These are phyloP conservation scores for Penicillium vulpinum DNA, from an alignment of 2,329 filamentous ascomycete genomes.

Conservation along the genomic window DNA sequence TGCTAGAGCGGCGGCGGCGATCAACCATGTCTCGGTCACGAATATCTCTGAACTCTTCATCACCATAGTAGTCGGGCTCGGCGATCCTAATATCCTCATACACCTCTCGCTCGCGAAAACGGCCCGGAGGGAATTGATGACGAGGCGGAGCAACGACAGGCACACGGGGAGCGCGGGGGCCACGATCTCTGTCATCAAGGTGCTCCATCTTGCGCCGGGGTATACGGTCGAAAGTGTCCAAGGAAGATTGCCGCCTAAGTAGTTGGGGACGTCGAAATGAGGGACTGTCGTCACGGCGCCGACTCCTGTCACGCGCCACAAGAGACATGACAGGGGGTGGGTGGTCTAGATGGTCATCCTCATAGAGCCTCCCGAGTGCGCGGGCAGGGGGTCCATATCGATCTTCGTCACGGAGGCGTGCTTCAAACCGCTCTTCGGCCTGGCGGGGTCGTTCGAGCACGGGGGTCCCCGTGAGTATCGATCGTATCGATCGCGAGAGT, in stretches of 20 bases:
- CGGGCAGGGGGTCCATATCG: conserved; percentile 46
- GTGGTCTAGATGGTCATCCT: conserved; percentile 45
- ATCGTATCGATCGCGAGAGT: conserved; percentile 45
- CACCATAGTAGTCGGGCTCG: conserved; percentile 68
- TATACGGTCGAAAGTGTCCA: conserved; percentile 85
- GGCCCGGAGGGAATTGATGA: conserved; percentile 54
- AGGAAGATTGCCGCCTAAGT: conserved; percentile 78
- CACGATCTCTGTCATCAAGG: conserved; percentile 39
- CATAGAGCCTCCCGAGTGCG: conserved; percentile 40
- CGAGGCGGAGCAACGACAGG: conserved; percentile 56
- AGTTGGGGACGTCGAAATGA: conserved; percentile 63
- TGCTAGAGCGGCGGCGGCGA: conserved; percentile 49
- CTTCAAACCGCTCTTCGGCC: conserved; percentile 34
- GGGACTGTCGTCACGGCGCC: conserved; percentile 54
- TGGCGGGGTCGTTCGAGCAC: conserved; percentile 37
- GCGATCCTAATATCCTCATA: conserved; percentile 67
- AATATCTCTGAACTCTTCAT: conserved; percentile 70
- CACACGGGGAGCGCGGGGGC: conserved; percentile 62
- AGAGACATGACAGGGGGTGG: conserved; percentile 52
- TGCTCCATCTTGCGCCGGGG: conserved; percentile 56
- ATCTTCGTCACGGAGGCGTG: conserved; percentile 44
- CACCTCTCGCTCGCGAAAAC: conserved; percentile 59
- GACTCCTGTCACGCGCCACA: conserved; percentile 58
- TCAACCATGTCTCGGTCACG: conserved; percentile 61
- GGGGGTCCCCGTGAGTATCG: conserved; percentile 40